Conservation (phyloP, 441 rosid species). For the Dalechampia spathulata region DNA sequence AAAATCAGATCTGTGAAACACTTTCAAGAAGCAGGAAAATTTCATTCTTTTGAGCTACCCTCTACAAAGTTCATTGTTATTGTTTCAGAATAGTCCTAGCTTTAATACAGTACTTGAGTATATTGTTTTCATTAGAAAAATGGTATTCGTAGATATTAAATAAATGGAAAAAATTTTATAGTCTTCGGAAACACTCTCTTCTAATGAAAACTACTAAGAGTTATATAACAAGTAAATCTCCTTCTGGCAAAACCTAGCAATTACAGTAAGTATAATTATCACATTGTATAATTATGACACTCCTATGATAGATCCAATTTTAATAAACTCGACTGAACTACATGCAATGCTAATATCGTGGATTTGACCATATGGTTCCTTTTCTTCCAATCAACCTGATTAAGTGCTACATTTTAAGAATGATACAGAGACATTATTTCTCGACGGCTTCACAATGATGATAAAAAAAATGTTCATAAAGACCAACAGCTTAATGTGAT, state of each 20-base stretch:
- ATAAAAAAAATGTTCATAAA: background rate
- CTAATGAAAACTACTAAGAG: too few relatives aligned
- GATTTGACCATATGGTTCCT: background rate
- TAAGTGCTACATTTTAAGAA: background rate
- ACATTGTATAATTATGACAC: background rate
- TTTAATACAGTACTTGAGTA: too few relatives aligned
- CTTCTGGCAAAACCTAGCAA: background rate
- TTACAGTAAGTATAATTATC: too few relatives aligned
- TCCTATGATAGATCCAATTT: background rate
- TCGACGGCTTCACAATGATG: background rate
- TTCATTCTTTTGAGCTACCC: background rate
- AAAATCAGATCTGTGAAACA: background rate
- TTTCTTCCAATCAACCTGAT: background rate
- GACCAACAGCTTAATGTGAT: background rate
- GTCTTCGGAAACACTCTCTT: too few relatives aligned
- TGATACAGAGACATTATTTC: background rate
- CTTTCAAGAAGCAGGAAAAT: constrained; percentile 1
- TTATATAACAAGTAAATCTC: too few relatives aligned
- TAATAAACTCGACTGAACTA: background rate
- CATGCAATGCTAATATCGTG: background rate
- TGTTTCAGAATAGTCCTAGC: background rate
- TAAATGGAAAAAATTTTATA: too few relatives aligned
- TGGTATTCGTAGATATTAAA: too few relatives aligned
- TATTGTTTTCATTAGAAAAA: too few relatives aligned
- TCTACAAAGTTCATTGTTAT: background rate